These are phyloP conservation scores for Tetradesmus obliquus DNA, from an alignment of 139 green algal species.

Conservation along the genomic window DNA sequence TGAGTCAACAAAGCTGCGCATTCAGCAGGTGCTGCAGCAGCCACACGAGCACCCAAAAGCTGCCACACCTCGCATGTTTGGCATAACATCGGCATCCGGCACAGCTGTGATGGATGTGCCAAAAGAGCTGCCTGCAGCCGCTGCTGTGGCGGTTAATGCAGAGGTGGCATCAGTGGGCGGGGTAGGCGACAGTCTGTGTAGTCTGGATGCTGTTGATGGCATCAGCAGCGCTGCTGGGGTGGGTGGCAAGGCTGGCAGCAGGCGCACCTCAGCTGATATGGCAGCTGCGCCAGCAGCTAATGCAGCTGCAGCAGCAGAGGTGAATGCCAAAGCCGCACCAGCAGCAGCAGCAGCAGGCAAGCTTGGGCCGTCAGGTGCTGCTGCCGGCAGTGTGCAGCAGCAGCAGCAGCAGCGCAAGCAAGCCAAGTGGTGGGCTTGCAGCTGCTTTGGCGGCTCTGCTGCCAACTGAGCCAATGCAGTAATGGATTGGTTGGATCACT, in stretches of 20 bases:
- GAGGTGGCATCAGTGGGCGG: neutral
- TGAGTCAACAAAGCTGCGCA: neutral
- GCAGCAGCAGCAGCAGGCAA: neutral
- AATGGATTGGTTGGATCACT: neutral
- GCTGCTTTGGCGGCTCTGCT: neutral
- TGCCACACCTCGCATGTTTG: neutral
- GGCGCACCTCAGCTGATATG: neutral
- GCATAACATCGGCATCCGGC: neutral
- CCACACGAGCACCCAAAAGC: neutral
- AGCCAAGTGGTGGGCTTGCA: neutral
- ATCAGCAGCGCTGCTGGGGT: neutral
- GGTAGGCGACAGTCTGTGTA: no score
- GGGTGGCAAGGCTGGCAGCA: neutral
- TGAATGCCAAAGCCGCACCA: neutral
- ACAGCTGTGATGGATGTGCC: neutral
- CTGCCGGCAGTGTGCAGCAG: neutral
- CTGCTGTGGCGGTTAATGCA: neutral
- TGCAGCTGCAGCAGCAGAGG: neutral
- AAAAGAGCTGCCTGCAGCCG: neutral
- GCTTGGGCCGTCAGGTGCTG: neutral
- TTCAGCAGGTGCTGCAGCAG: neutral
- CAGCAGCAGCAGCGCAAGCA: neutral
- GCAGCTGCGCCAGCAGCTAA: neutral
- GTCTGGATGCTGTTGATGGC: neutral
- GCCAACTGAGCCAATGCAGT: neutral